Evolutionary conservation across 805 yeast species (phyloP), one percentile per base, ranked within the genome.

Genomic region (Wickerhamia fluorescens): DNA sequence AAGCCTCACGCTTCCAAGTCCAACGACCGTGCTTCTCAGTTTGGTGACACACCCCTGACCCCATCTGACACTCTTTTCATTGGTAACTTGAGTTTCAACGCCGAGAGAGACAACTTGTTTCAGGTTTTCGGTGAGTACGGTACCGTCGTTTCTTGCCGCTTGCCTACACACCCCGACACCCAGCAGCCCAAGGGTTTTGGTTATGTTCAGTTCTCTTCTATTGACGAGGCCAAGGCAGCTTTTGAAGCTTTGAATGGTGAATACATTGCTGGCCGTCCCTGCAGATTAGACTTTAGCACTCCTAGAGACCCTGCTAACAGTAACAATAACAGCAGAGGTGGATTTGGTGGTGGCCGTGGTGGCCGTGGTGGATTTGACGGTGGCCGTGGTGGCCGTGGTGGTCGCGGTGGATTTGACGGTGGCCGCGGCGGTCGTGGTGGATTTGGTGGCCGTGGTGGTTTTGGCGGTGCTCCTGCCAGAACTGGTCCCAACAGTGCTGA

Each of bases 141-240:
- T 56, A 71, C 73, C 38, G 85, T 92, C 38, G 64, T 86, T 32
- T 84, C 94, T 39, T 88, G 87, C 47, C 81, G 98, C 71, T 69
- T 92, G 45, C 98, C 98, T 61, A 89, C 97, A 24, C 94, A 92
- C 68, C 96, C 96, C 53, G 97, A 89, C 61, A 88, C 97, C 42
- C 94, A 87, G 61, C 96, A 89, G 68, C 94, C 95, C 61, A 92
- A 92, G 76, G 98, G 98, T 46, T 92, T 92, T 67, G 98, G 97
- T 44, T 92, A 92, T 64, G 96, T 89, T 34, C 97, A 92, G 68
- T 89, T 74, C 56, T 68, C 82, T 25, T 71, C 80, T 35, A 68
- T 83, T 41, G 97, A 88, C 25, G 95, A 85, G 58, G 96, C 98
- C 46, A 74, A 79, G 61, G 73, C 78, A 38, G 97, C 97, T 33